Conservation (phyloP, 164 flowering plant species). For the Vitis cinerea region DNA sequence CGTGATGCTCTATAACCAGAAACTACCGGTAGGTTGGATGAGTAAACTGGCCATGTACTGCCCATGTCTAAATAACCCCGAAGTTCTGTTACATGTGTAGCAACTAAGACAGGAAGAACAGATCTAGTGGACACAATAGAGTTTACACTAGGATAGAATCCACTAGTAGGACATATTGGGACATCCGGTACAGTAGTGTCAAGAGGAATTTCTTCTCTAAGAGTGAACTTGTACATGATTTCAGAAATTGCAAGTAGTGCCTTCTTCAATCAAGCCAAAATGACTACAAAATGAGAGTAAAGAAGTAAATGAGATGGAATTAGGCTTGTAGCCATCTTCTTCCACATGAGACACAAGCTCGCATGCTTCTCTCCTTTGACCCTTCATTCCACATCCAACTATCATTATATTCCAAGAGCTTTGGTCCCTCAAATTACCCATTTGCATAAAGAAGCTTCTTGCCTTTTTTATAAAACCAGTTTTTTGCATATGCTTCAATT, state of each 20-base stretch:
- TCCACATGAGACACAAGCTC: constrained; percentile 13
- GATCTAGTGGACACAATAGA: no score
- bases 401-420: constrained; percentile 48
- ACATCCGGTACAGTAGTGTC: no score
- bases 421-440: constrained; percentile 29
- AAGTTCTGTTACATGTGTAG: no score
- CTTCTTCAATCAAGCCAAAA: constrained; percentile 33
- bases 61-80: no score
- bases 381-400: constrained; percentile 37
- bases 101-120: no score
- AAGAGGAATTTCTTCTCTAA: no score
- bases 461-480: constrained; percentile 28
- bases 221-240: no score
- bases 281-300: constrained; percentile 43
- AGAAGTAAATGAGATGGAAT: constrained; percentile 35
- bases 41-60: no score
- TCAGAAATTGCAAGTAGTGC: constrained; percentile 1
- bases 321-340: constrained; percentile 15
- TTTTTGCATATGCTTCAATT: constrained; percentile 36
- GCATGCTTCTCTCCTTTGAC: constrained; percentile 31
- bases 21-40: no score
- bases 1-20: no score
- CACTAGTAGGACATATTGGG: no score
- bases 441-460: constrained; percentile 24
- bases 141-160: no score